Percentiles rank a stretch among this genome's conserved stretches.
phyloP scores from a whole-genome alignment of 352 stramenopile species.

The Blastocystis sp. region DNA sequence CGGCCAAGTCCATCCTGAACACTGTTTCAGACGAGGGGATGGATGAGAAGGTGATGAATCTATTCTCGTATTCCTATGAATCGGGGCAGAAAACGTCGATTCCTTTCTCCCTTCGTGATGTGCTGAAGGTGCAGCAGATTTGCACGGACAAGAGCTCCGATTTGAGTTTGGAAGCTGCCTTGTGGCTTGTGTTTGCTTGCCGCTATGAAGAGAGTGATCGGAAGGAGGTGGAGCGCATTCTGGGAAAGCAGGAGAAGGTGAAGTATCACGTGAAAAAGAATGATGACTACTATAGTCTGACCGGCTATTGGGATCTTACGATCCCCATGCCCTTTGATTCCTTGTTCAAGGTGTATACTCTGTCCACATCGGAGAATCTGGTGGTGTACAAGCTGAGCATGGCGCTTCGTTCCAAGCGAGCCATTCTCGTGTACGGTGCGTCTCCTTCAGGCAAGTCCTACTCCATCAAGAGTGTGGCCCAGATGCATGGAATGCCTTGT shows the following conservation, averaged over 20 bases:
- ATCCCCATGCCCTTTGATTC: not conserved
- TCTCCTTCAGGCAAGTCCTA: not conserved
- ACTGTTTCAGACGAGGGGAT: not conserved
- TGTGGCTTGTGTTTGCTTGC: not conserved
- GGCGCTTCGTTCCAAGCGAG: not conserved
- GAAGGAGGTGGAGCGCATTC: not conserved
- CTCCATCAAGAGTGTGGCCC: not conserved
- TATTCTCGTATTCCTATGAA: not conserved
- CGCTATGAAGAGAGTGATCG: not conserved
- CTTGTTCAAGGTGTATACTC: not conserved
- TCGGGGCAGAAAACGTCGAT: not conserved
- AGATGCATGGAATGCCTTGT: not conserved
- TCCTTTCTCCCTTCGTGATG: not conserved
- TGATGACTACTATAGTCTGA: not conserved
- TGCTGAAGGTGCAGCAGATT: not conserved
- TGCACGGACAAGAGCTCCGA: not conserved
- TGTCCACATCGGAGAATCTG: not conserved
- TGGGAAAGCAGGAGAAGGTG: not conserved
- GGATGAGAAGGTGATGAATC: not conserved
- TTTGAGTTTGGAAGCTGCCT: no score
- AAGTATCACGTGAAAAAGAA: not conserved
- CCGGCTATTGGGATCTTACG: not conserved
- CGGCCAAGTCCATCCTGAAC: not conserved
- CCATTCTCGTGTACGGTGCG: not conserved
- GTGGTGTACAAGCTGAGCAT: not conserved